A percentile compares a stretch with the other conserved stretches of the same genome.
Evolutionary conservation across 441 rosid species (phyloP).

Genomic region (Populus hybrid): DNA sequence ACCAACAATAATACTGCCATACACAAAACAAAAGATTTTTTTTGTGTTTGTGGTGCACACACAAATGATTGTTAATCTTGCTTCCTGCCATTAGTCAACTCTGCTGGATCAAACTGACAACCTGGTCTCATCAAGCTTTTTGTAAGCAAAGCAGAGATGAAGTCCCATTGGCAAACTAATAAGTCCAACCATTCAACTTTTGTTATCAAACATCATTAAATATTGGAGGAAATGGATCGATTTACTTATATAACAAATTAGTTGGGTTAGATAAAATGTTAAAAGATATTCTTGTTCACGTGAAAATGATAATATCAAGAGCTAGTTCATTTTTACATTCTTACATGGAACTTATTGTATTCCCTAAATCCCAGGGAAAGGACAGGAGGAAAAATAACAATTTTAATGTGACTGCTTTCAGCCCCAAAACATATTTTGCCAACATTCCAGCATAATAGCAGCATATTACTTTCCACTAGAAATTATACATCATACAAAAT

Average conservation of each 20-base stretch:
- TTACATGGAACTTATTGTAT: background rate
- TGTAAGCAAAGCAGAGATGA: background rate
- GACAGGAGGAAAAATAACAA: background rate
- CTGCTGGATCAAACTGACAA: background rate
- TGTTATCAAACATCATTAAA: background rate
- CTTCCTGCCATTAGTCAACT: background rate
- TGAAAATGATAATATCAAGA: background rate
- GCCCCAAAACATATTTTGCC: background rate
- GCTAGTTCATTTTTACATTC: background rate
- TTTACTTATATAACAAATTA: background rate
- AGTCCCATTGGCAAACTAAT: constrained; percentile 3
- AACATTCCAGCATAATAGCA: background rate
- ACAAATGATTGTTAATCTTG: background rate
- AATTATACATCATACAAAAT: background rate
- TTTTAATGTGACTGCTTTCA: background rate
- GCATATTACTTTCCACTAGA: background rate
- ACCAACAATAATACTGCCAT: background rate
- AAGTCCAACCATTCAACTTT: constrained; percentile 2
- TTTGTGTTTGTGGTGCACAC: background rate
- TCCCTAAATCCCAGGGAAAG: background rate
- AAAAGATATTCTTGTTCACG: background rate
- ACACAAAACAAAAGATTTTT: background rate
- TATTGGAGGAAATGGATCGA: background rate
- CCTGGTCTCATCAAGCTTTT: background rate
- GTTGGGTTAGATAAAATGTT: background rate